phyloP scores from a whole-genome alignment of 163 green algal genomes.

The Scenedesmus sp. region DNA sequence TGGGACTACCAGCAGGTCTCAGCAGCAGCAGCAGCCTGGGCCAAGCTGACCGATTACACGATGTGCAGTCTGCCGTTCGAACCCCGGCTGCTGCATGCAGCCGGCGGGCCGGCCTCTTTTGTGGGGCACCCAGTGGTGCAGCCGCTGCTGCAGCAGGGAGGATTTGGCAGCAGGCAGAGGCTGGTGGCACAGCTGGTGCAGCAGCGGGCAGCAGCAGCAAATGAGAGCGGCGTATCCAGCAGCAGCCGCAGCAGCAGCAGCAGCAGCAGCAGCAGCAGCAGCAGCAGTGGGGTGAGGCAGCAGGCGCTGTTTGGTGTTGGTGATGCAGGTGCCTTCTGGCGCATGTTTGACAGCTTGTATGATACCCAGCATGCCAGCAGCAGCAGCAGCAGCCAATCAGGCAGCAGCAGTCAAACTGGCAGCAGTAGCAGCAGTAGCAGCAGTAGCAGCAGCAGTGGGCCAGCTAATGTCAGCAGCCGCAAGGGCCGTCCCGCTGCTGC shows the following conservation, averaged over 20 bases:
- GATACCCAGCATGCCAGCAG: neutral
- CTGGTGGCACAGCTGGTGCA: slow-evolving; percentile 9
- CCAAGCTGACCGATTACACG: neutral
- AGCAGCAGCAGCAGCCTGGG: neutral
- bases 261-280: slow-evolving; percentile 6
- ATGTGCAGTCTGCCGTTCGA: slow-evolving; percentile 42
- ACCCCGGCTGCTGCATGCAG: slow-evolving; percentile 25
- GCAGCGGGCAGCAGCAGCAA: neutral
- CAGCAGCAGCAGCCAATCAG: slow-evolving; percentile 3
- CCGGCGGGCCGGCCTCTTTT: slow-evolving; percentile 18
- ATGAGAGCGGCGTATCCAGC: neutral
- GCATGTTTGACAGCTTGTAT: neutral
- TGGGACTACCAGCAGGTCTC: slow-evolving; percentile 25
- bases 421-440: neutral
- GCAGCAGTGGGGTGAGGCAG: neutral
- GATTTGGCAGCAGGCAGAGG: neutral
- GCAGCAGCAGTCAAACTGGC: neutral
- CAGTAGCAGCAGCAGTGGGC: neutral
- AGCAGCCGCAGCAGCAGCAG: neutral
- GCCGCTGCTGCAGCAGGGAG: slow-evolving; percentile 4
- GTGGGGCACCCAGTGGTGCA: slow-evolving; percentile 22
- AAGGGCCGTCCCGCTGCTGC: neutral
- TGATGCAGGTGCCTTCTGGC: slow-evolving; percentile 22
- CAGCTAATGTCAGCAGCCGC: neutral
- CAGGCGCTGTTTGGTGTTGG: slow-evolving; percentile 4